phyloP scores from a whole-genome alignment of 169 alveolate genomes.

The Perkinsus chesapeaki region DNA sequence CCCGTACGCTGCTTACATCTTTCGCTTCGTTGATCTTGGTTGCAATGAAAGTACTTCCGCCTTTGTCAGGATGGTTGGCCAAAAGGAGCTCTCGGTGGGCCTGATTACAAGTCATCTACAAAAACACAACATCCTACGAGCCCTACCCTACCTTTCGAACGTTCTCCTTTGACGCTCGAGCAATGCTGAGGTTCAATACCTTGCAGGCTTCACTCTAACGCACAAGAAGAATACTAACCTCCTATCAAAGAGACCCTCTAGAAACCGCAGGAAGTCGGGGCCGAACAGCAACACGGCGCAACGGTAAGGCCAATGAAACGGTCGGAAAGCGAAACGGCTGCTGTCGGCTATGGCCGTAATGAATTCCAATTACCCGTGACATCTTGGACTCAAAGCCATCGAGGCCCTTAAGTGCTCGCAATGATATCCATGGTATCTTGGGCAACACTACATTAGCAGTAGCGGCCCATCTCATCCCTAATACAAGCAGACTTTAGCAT shows the following conservation, averaged over 20 bases:
- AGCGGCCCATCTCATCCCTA: background rate
- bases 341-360: too few species aligned
- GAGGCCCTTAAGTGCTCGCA: background rate
- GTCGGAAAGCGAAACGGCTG: background rate
- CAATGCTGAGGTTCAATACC: background rate
- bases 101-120: background rate
- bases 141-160: background rate
- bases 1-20: conserved; percentile 8
- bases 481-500: background rate
- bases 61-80: conserved; percentile 37
- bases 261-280: too few species aligned
- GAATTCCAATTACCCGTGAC: background rate
- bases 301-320: too few species aligned
- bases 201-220: background rate
- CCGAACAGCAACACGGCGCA: too few species aligned
- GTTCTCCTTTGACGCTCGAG: background rate
- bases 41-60: conserved; percentile 34
- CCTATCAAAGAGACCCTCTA: too few species aligned
- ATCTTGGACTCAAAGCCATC: background rate
- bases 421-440: background rate
- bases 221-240: background rate
- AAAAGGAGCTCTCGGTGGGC: conserved; percentile 35
- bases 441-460: background rate
- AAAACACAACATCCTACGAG: background rate
- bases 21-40: conserved; percentile 39